These are phyloP conservation scores for Eutrema yunnanense DNA, from an alignment of 345 rosid species.

Conservation along the genomic window DNA sequence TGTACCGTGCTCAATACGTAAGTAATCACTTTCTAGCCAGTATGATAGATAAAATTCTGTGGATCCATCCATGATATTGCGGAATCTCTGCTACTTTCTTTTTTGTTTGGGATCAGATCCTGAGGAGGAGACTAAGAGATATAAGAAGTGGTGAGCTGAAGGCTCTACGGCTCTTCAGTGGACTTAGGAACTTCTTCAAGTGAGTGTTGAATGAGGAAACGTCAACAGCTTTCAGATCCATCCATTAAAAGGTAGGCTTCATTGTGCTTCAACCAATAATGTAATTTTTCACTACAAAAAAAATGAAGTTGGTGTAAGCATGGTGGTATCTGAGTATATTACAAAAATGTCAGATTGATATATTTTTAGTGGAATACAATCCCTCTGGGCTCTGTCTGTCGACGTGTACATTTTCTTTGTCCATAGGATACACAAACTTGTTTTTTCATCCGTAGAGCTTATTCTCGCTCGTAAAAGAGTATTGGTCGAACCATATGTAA, in stretches of 20 bases:
- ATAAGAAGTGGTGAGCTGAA: slow-evolving; percentile 81
- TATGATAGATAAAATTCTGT: not conserved
- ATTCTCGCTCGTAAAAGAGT: not conserved
- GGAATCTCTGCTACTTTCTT: not conserved
- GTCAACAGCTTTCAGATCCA: slow-evolving; percentile 1
- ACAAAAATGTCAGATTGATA: not conserved
- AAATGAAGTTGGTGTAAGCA: not conserved
- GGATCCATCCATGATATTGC: not conserved
- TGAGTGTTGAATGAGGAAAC: slow-evolving; percentile 26
- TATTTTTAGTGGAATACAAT: not conserved
- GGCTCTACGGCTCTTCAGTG: slow-evolving; percentile 65
- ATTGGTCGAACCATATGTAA: not conserved
- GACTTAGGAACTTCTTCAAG: slow-evolving; percentile 63
- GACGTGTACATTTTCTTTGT: slow-evolving; percentile 1
- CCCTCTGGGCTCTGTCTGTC: not conserved
- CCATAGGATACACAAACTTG: not conserved
- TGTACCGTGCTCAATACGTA: slow-evolving; percentile 87
- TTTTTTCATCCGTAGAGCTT: not conserved
- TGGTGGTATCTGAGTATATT: slow-evolving; percentile 5
- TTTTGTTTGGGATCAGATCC: slow-evolving; percentile 44
- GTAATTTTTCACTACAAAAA: not conserved
- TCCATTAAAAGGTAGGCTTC: slow-evolving; percentile 1
- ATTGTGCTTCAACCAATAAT: slow-evolving; percentile 3
- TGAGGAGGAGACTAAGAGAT: slow-evolving; percentile 80
- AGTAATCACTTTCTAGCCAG: slow-evolving; percentile 23